A percentile compares a stretch with the other conserved stretches of the same genome.
Conservation (phyloP, 2,329 filamentous ascomycete genomes). For the Xylariaceae sp. region DNA sequence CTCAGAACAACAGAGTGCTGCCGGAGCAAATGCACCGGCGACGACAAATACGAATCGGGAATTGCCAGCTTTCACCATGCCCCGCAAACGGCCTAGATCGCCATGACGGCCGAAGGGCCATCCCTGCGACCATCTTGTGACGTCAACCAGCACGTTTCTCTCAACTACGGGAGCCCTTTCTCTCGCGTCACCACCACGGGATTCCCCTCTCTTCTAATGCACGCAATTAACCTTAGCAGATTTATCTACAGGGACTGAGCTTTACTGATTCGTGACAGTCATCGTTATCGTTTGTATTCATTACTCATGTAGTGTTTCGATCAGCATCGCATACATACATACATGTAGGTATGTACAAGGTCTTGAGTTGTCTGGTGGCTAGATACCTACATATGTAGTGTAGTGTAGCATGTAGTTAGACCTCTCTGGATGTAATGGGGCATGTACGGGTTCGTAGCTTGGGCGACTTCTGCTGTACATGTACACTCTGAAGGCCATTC, state of each 20-base stretch:
- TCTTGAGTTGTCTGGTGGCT: too few species aligned
- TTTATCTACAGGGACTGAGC: background rate
- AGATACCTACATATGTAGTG: too few species aligned
- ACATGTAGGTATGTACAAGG: too few species aligned
- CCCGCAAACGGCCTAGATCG: slow-evolving; percentile 14
- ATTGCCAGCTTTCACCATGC: background rate
- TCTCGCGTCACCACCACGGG: background rate
- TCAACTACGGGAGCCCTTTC: background rate
- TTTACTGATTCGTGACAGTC: background rate
- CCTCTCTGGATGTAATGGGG: too few species aligned
- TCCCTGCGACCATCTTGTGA: slow-evolving; percentile 15
- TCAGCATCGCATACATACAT: too few species aligned
- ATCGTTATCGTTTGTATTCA: background rate
- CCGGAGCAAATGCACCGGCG: slow-evolving; percentile 17
- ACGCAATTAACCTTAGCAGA: slow-evolving; percentile 18
- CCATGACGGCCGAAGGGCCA: slow-evolving; percentile 7
- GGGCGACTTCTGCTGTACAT: background rate
- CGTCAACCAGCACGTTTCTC: slow-evolving; percentile 8
- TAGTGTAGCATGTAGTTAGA: too few species aligned
- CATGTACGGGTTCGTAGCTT: too few species aligned
- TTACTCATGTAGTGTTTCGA: too few species aligned
- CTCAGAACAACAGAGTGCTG: background rate
- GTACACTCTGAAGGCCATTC: background rate
- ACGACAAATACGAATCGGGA: slow-evolving; percentile 4
- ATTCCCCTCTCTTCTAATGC: slow-evolving; percentile 4